Conservation (phyloP, 371 early-diverging fungal species). For the Circinella minor region DNA sequence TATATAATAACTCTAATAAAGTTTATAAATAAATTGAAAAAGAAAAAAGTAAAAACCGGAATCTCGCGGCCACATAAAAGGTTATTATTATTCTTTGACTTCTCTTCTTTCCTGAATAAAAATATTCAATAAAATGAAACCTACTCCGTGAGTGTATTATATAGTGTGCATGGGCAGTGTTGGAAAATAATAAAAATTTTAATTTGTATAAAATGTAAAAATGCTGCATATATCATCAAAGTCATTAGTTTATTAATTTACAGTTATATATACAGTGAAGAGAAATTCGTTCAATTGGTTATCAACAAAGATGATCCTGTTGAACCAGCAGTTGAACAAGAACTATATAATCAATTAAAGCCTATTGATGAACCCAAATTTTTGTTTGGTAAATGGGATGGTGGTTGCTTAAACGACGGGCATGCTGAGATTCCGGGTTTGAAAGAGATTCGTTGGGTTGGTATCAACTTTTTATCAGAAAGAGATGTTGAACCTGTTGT, state of each 20-base stretch:
- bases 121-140: background rate
- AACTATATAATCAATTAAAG: conserved; percentile 13
- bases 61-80: too few species aligned
- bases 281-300: conserved; percentile 3
- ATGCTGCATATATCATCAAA: too few species aligned
- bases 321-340: background rate
- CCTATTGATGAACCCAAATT: conserved; percentile 2
- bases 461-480: conserved; percentile 9
- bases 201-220: too few species aligned
- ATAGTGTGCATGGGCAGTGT: too few species aligned
- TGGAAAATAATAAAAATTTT: too few species aligned
- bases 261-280: background rate
- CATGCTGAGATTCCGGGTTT: conserved; percentile 2
- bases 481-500: conserved; percentile 14
- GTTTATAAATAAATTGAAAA: too few species aligned
- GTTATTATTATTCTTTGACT: too few species aligned
- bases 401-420: conserved; percentile 4
- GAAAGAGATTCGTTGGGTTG: conserved; percentile 12
- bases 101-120: background rate
- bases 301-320: background rate
- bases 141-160: background rate
- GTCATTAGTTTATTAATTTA: too few species aligned
- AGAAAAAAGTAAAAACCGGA: too few species aligned
- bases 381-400: conserved; percentile 18
- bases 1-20: too few species aligned